phyloP scores from a whole-genome alignment of 2,329 filamentous ascomycete genomes.

The Neonectria magnoliae region DNA sequence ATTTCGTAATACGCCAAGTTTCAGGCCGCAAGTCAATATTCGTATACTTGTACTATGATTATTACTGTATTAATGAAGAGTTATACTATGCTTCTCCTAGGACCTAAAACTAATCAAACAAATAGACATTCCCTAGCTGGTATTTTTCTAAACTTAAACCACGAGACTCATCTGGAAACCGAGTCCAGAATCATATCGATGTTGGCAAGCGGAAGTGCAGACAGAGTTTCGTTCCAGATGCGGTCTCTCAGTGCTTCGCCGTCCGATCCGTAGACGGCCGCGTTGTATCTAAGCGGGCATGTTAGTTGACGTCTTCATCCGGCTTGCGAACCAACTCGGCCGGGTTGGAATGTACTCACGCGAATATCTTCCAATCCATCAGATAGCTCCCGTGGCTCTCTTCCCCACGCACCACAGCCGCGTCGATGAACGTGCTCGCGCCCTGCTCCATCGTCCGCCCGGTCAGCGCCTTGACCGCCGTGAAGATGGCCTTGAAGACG shows the following conservation, averaged over 20 bases:
- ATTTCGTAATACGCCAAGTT: not conserved
- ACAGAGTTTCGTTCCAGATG: slow-evolving; percentile 53
- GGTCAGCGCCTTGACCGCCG: slow-evolving; percentile 18
- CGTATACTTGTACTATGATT: no score
- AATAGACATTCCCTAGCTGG: not conserved
- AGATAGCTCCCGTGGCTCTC: slow-evolving; percentile 39
- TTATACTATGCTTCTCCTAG: no score
- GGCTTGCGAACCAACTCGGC: not conserved
- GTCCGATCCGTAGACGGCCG: slow-evolving; percentile 47
- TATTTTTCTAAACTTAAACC: not conserved
- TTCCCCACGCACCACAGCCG: slow-evolving; percentile 32
- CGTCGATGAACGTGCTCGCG: slow-evolving; percentile 35
- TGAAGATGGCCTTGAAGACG: slow-evolving; percentile 22
- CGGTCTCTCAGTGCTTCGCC: slow-evolving; percentile 47
- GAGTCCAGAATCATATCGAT: slow-evolving; percentile 30
- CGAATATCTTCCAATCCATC: slow-evolving; percentile 39
- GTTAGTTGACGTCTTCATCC: slow-evolving; percentile 21
- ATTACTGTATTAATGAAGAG: no score
- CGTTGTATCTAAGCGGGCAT: slow-evolving; percentile 43
- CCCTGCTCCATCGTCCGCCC: slow-evolving; percentile 30
- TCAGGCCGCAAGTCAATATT: not conserved
- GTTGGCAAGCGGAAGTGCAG: slow-evolving; percentile 47
- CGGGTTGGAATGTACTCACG: slow-evolving; percentile 28
- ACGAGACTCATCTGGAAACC: slow-evolving; percentile 14
- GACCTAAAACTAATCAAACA: no score